These are phyloP conservation scores for Pascua sp. DNA, from an alignment of 1,284 basidiomycete genomes.

Conservation along the genomic window DNA sequence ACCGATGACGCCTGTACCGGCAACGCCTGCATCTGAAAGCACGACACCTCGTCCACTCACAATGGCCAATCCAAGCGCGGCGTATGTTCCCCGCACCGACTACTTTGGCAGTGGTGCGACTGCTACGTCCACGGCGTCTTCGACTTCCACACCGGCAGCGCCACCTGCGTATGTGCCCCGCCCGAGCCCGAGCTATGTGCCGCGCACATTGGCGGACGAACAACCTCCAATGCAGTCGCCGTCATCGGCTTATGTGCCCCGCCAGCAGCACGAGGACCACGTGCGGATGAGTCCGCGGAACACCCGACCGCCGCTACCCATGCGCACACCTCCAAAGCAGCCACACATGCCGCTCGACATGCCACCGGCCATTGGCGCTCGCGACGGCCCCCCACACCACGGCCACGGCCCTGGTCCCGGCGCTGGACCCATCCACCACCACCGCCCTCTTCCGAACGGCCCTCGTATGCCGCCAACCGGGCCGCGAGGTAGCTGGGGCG, in stretches of 20 bases:
- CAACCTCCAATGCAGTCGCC: background rate
- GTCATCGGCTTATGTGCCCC: conserved; percentile 4
- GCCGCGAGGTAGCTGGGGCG: conserved; percentile 14
- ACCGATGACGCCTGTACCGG: too few relatives aligned
- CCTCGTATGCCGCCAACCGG: conserved; percentile 19
- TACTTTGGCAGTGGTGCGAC: conserved; percentile 22
- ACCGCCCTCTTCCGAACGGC: conserved; percentile 14
- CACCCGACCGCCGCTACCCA: conserved; percentile 5
- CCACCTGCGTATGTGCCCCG: conserved; percentile 11
- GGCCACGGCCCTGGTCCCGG: background rate
- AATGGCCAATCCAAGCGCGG: conserved; percentile 10
- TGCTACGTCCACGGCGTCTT: background rate
- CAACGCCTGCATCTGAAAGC: too few relatives aligned
- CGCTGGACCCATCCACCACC: background rate
- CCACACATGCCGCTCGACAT: conserved; percentile 14
- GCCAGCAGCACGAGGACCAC: conserved; percentile 2
- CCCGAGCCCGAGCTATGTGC: conserved; percentile 14
- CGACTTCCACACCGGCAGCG: background rate
- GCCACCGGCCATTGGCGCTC: conserved; percentile 10
- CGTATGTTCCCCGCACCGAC: conserved; percentile 25
- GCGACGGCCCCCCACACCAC: conserved; percentile 17
- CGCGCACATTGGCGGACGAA: conserved; percentile 7
- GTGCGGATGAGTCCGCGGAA: conserved; percentile 5
- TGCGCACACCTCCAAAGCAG: conserved; percentile 13
- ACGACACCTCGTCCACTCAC: too few relatives aligned